Conservation (phyloP, 2,329 filamentous ascomycete genomes). For the Albifimbria verrucaria region DNA sequence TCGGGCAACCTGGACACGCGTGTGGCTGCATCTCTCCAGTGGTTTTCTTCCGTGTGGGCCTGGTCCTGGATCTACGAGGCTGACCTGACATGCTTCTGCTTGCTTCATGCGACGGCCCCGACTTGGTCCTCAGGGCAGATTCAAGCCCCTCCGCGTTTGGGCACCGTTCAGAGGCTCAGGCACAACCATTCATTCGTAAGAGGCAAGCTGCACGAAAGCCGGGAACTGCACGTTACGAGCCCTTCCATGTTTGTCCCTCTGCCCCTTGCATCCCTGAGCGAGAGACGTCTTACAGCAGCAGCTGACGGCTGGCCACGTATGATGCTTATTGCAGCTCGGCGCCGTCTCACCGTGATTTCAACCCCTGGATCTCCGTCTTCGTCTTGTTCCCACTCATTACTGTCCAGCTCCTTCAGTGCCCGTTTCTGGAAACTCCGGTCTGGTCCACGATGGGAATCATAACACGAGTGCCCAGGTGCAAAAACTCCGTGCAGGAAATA, state of each 20-base stretch:
- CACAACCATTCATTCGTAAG: no score
- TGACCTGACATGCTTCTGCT: background rate
- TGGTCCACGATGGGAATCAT: no score
- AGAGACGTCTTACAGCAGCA: background rate
- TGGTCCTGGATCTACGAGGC: background rate
- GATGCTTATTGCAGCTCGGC: background rate
- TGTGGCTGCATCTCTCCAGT: no score
- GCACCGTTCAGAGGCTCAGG: no score
- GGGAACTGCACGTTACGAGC: no score
- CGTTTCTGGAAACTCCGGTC: background rate
- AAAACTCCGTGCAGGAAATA: no score
- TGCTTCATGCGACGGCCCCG: background rate
- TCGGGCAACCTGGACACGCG: background rate
- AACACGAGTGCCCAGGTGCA: no score
- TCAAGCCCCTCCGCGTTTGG: no score
- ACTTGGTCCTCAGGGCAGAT: no score
- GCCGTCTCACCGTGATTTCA: background rate
- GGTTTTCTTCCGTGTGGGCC: background rate
- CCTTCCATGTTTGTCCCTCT: background rate
- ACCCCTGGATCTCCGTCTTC: background rate
- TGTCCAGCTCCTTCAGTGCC: background rate
- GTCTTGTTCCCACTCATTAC: background rate
- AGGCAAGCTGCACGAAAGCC: background rate
- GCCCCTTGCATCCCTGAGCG: background rate
- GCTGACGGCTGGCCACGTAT: background rate